Conservation (phyloP, 441 rosid genomes). For the Pelargonium fulgidum region DNA sequence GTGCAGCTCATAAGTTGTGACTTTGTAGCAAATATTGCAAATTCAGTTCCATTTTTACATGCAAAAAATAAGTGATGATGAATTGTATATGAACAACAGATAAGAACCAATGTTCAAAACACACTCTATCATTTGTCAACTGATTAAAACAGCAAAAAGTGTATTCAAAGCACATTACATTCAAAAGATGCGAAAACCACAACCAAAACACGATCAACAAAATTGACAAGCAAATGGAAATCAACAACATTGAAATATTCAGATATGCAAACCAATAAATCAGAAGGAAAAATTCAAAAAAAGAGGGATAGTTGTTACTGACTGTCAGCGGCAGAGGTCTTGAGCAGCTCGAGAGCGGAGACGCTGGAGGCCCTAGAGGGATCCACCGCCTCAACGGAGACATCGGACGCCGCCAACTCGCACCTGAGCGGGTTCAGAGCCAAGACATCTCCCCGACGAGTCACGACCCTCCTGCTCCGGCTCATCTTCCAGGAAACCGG, state of each 20-base stretch:
- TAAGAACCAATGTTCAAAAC: not conserved
- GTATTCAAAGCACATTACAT: constrained; percentile 2
- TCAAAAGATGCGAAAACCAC: not conserved
- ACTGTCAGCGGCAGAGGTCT: constrained; percentile 74
- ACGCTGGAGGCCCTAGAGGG: constrained; percentile 43
- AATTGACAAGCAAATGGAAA: not conserved
- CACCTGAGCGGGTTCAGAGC: constrained; percentile 31
- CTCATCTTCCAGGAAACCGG: constrained; percentile 26
- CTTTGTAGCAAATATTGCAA: not conserved
- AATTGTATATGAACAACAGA: not conserved
- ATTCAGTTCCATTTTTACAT: not conserved
- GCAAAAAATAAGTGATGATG: not conserved
- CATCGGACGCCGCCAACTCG: constrained; percentile 37
- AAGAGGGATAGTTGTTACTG: constrained; percentile 18
- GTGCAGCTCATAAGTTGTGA: not conserved
- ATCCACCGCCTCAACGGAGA: constrained; percentile 29
- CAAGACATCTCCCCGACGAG: constrained; percentile 29
- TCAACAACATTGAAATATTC: not conserved
- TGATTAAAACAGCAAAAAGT: not conserved
- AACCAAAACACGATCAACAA: not conserved
- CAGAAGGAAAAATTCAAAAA: not conserved
- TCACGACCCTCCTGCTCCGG: constrained; percentile 25
- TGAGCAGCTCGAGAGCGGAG: constrained; percentile 86
- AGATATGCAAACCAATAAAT: too few relatives aligned
- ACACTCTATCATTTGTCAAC: not conserved